Evolutionary conservation across 2,329 filamentous ascomycete genomes (phyloP), one percentile per base, ranked within the genome.

Genomic region (Acephala macrosclerotiorum): DNA sequence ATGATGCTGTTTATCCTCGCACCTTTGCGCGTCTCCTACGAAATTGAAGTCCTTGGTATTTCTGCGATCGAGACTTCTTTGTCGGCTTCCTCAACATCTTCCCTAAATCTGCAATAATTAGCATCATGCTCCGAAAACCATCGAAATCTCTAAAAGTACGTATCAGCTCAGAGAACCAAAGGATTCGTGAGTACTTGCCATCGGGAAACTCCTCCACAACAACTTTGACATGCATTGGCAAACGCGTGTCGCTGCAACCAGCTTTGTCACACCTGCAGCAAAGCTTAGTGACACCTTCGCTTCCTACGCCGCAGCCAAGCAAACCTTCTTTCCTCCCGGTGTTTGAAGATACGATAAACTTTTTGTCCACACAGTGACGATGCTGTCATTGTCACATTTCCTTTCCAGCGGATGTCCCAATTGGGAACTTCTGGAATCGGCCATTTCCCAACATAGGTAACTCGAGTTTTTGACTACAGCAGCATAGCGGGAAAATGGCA

Each of bases 201-300:
- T 49, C 45, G 22, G 22, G 16, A 8, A n/a, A 25, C 22, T 26
- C 20, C 9, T 22, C n/a, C 11, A 11, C 3, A 1, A 25, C 20
- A 18, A 18, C 40, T 26, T 42, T 42, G 38, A 42, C 38, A 42
- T 42, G 18, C 38, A 4, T 42, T 42, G 38, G 38, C 45, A 49
- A 20, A 49, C 45, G 8, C 20, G 4, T 11, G 16, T 33, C 18
- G 5, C 49, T 53, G 49, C 49, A 16, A 53, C 49, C 25, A 53
- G 25, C 49, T 53, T 53, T 53, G 25, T 53, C 22, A 33, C 25
- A 29, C 26, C 49, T 53, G 26, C 49, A 53, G 49, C 22, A 16
- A 53, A 11, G 26, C 49, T 53, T 53, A 53, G 49, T 53, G 49
- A 53, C 49, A 8, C 16, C n/a, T 3, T 47, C 20, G 18, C 45